Evolutionary conservation across 2,329 filamentous ascomycete genomes (phyloP).

Genomic region (Fusarium solani-melongenae): DNA sequence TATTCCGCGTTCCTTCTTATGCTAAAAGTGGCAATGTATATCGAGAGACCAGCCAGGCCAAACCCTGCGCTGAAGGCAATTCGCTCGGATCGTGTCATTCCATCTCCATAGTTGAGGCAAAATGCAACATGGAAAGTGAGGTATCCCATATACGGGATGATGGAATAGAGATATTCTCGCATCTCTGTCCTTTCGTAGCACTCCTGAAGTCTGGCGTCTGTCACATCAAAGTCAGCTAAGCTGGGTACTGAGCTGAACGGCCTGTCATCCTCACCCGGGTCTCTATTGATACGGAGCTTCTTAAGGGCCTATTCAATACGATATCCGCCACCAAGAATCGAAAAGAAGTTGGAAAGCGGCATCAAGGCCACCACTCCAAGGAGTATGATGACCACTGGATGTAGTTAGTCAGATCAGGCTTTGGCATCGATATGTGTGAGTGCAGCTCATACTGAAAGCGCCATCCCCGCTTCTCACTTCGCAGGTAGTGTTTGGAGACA

Average conservation of each 20-base stretch:
- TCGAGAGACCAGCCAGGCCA: background rate
- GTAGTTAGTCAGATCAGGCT: background rate
- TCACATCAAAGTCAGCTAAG: background rate
- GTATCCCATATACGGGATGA: background rate
- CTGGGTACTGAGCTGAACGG: background rate
- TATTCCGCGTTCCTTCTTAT: background rate
- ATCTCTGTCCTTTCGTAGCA: background rate
- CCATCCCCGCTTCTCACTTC: background rate
- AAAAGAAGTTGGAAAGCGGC: background rate
- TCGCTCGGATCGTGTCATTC: background rate
- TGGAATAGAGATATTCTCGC: background rate
- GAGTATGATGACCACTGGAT: background rate
- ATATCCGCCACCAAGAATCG: background rate
- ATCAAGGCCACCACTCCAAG: background rate
- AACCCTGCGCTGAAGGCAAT: background rate
- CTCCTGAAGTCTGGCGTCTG: background rate
- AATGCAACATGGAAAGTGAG: background rate
- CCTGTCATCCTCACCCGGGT: background rate
- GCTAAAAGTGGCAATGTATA: background rate
- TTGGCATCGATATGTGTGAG: background rate
- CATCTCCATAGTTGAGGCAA: background rate
- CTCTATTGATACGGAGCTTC: background rate
- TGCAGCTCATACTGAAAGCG: background rate
- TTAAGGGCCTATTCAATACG: background rate
- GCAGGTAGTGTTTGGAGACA: background rate